Evolutionary conservation across 2,329 filamentous ascomycete genomes (phyloP).

Genomic region (Colletotrichum ledebouriae): DNA sequence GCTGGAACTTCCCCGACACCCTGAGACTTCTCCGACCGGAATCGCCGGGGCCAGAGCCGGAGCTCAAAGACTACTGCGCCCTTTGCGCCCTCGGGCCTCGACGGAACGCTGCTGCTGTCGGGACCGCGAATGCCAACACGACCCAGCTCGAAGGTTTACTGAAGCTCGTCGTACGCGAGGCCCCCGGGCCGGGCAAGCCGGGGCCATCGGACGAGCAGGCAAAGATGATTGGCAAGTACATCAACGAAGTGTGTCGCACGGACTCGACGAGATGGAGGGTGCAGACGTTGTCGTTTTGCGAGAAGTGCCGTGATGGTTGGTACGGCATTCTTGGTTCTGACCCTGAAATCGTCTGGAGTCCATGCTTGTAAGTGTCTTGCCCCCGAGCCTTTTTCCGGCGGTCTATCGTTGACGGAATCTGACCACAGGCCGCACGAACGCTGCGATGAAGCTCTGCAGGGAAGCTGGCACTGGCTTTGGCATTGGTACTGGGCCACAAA

Average conservation of each 20-base stretch:
- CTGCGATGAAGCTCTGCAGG: background rate
- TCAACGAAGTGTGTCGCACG: background rate
- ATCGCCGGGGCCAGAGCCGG: background rate
- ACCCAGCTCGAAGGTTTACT: background rate
- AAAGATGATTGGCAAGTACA: background rate
- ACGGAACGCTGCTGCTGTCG: background rate
- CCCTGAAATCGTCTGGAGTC: background rate
- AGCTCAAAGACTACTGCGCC: conserved; percentile 1
- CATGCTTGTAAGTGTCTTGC: too few relatives aligned
- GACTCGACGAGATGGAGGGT: background rate
- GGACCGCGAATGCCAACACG: background rate
- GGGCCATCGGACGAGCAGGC: background rate
- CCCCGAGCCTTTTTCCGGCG: too few relatives aligned
- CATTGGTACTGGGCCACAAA: background rate
- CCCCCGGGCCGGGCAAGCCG: background rate
- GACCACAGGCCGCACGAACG: background rate
- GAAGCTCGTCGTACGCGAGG: background rate
- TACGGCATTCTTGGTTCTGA: background rate
- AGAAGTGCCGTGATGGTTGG: background rate
- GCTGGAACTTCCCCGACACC: background rate
- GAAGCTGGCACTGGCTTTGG: background rate
- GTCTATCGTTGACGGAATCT: background rate
- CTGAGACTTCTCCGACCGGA: background rate
- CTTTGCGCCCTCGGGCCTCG: background rate
- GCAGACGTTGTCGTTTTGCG: background rate